Base-by-base conservation (phyloP, 306 rosid species). In the Begonia loranthoides region DNA sequence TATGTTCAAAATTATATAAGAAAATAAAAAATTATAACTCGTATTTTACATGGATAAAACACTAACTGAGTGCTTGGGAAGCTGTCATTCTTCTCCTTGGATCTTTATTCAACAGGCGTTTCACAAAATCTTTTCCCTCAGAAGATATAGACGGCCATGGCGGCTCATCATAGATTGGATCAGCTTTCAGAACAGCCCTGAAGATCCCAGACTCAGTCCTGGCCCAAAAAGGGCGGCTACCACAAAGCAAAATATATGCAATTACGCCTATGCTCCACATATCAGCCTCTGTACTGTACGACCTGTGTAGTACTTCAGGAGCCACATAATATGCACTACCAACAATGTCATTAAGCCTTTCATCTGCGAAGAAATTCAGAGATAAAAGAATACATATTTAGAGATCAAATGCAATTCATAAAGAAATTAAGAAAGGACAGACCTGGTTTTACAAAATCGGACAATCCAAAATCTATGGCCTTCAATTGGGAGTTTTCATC, bases 401-500 rank as follows among this genome's bases (percentile, higher is more conserved):
- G 28, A 22, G 28, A 22, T 22, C 28, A 22, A 22, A 22, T 2
- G 28, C 28, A 22, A 2, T 22, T 4, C 3, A 22, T 22, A n/a
- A n/a, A n/a, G n/a, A n/a, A n/a, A n/a, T n/a, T n/a, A 4, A 22
- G 28, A 45, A 39, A 22, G 28, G 44, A 55, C 63, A 44, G 47
- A 85, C 97, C 97, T 69, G 87, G 90, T 66, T 75, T 84, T 15
- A 89, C 97, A 68, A n/a, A n/a, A n/a, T n/a, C n/a, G n/a, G n/a
- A n/a, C n/a, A n/a, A n/a, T n/a, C n/a, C n/a, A n/a, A n/a, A n/a
- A n/a, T n/a, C n/a, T n/a, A n/a, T n/a, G n/a, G n/a, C n/a, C n/a
- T n/a, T n/a, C n/a, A n/a, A n/a, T n/a, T n/a, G n/a, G n/a, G n/a
- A n/a, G n/a, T n/a, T n/a, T n/a, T n/a, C n/a, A n/a, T n/a, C n/a